Conservation (phyloP, 2,329 filamentous ascomycete species). For the Cladophialophora yegresii region DNA sequence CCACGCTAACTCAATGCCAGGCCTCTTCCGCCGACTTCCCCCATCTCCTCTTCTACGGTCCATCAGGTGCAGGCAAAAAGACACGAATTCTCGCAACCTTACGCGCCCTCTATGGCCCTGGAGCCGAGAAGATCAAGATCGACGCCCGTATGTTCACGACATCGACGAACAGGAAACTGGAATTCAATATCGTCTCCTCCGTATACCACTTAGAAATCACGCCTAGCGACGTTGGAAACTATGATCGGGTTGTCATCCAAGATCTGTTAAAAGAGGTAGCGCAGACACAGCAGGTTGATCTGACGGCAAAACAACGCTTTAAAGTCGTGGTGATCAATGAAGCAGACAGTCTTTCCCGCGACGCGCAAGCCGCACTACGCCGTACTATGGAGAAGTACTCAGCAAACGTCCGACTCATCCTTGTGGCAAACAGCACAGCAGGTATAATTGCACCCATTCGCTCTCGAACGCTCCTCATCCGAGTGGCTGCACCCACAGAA, state of each 20-base stretch:
- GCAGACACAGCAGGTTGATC: constrained; percentile 98
- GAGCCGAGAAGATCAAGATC: constrained; percentile 99
- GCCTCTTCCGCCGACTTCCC: constrained; percentile 97
- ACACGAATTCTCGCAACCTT: constrained; percentile 93
- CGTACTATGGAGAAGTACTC: constrained; percentile 99
- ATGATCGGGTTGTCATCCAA: constrained; percentile 93
- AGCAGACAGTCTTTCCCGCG: constrained; percentile 87
- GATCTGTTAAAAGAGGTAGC: constrained; percentile 96
- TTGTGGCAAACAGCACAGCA: constrained; percentile 92
- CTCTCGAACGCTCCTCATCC: constrained; percentile 83
- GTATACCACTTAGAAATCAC: constrained; percentile 99
- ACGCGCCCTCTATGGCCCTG: constrained; percentile 90
- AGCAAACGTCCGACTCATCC: constrained; percentile 85
- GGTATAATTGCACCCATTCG: constrained; percentile 99
- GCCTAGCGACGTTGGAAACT: constrained; percentile 92
- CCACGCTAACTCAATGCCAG: constrained; percentile 50
- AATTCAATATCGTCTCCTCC: constrained; percentile 98
- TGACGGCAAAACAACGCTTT: constrained; percentile 85
- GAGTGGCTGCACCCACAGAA: constrained; percentile 86
- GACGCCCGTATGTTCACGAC: constrained; percentile 97
- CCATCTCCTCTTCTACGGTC: constrained; percentile 94
- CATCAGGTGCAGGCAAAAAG: constrained; percentile 96
- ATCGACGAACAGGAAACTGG: constrained; percentile 85
- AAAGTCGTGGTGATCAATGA: constrained; percentile 99
- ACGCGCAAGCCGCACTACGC: constrained; percentile 91